Conservation (phyloP, 139 green algal genomes). For the Chlorella sp. region DNA sequence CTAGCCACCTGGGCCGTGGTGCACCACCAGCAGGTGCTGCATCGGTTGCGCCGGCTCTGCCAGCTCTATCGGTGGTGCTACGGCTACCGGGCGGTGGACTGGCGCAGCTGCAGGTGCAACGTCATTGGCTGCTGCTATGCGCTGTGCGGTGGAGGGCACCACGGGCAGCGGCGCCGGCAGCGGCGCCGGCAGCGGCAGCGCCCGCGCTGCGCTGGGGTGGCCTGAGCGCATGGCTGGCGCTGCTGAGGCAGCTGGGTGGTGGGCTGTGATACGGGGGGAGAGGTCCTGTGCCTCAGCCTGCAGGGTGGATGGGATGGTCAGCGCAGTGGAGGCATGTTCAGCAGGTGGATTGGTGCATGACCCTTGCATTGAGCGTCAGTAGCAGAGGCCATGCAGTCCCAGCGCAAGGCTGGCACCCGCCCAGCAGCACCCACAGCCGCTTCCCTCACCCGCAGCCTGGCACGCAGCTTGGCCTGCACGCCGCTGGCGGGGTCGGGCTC, state of each 20-base stretch:
- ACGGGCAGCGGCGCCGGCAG: neutral
- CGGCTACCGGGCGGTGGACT: neutral
- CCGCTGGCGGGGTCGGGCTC: conserved; percentile 10
- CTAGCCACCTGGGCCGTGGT: neutral
- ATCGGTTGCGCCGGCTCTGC: neutral
- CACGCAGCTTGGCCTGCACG: conserved; percentile 9
- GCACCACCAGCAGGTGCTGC: conserved; percentile 15
- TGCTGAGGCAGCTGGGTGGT: neutral
- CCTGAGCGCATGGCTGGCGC: neutral
- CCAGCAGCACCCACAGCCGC: neutral
- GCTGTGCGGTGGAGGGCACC: neutral
- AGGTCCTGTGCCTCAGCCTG: neutral
- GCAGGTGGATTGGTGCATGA: too few species aligned
- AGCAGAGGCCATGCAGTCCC: too few species aligned
- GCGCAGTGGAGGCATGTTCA: too few species aligned
- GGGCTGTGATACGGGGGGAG: neutral
- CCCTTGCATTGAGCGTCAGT: too few species aligned
- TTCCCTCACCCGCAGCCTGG: conserved; percentile 17
- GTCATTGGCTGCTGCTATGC: too few species aligned
- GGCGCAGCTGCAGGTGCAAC: neutral
- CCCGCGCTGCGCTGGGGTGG: neutral
- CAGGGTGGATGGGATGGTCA: neutral
- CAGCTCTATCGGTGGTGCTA: neutral
- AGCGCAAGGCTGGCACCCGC: too few species aligned
- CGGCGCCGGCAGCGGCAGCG: neutral